Percentiles rank a stretch among this genome's conserved stretches.
phyloP scores from a whole-genome alignment of 306 rosid genomes.

The Castanea mollissima region DNA sequence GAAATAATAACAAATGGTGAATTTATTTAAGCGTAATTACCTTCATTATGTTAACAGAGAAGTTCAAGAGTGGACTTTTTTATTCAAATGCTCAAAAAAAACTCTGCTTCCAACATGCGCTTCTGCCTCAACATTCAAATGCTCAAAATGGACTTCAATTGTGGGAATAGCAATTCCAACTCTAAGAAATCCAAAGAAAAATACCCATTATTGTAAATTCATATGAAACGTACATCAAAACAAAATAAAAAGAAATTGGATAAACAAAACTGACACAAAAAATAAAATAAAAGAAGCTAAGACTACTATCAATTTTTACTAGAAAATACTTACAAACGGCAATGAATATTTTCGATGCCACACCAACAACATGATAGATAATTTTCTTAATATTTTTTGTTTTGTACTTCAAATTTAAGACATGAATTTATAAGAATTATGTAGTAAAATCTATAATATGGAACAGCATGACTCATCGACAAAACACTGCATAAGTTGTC shows the following conservation, averaged over 20 bases:
- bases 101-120: constrained; percentile 66
- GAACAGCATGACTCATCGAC: too few relatives aligned
- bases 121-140: constrained; percentile 58
- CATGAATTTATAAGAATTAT: too few relatives aligned
- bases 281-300: too few relatives aligned
- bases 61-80: constrained; percentile 29
- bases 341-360: too few relatives aligned
- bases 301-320: too few relatives aligned
- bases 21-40: constrained; percentile 11
- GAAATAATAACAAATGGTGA: background rate
- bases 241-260: background rate
- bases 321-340: too few relatives aligned
- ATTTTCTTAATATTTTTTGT: too few relatives aligned
- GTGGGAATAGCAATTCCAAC: constrained; percentile 68
- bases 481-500: too few relatives aligned
- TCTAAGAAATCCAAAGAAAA: constrained; percentile 19
- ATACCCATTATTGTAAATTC: background rate
- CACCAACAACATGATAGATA: too few relatives aligned
- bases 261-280: background rate
- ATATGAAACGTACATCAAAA: background rate
- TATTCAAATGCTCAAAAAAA: background rate
- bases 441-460: too few relatives aligned
- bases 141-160: constrained; percentile 68
- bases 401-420: too few relatives aligned
- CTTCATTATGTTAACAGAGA: constrained; percentile 35